Percentiles rank a stretch among this genome's conserved stretches.
phyloP scores from a whole-genome alignment of 176 grass and related monocot species.

The Microstegium vimineum region DNA sequence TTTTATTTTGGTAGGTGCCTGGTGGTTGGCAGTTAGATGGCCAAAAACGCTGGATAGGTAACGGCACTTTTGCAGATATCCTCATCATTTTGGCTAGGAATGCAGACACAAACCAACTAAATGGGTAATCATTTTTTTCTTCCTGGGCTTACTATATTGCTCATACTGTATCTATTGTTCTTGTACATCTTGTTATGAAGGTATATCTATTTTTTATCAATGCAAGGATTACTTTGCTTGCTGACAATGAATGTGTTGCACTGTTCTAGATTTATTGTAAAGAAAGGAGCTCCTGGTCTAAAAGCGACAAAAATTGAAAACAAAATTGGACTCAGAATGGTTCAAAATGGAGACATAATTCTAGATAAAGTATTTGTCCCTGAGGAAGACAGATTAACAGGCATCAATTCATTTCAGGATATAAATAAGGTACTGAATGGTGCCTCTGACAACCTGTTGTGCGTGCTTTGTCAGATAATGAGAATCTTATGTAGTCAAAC shows the following conservation, averaged over 20 bases:
- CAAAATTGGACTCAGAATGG: conserved; percentile 94
- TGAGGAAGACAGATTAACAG: conserved; percentile 78
- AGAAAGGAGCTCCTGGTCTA: conserved; percentile 75
- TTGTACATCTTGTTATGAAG: not conserved
- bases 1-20: conserved; percentile 58
- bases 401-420: conserved; percentile 91
- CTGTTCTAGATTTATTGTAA: conserved; percentile 79
- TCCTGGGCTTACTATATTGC: not conserved
- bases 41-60: conserved; percentile 97
- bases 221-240: not conserved
- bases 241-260: conserved; percentile 15
- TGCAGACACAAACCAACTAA: conserved; percentile 81
- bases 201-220: not conserved
- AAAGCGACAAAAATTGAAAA: conserved; percentile 89
- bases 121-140: conserved; percentile 54
- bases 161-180: not conserved
- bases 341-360: conserved; percentile 96
- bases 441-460: not conserved
- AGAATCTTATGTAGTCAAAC: not conserved
- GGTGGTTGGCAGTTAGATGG: conserved; percentile 89
- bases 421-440: conserved; percentile 67
- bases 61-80: conserved; percentile 92
- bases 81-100: conserved; percentile 84
- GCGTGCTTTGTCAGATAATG: not conserved
- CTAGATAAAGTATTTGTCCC: conserved; percentile 88